Evolutionary conservation across 495 filamentous ascomycete genomes (phyloP), one percentile per base, ranked within the genome.

Genomic region (Melanomma pulvis-pyrius): DNA sequence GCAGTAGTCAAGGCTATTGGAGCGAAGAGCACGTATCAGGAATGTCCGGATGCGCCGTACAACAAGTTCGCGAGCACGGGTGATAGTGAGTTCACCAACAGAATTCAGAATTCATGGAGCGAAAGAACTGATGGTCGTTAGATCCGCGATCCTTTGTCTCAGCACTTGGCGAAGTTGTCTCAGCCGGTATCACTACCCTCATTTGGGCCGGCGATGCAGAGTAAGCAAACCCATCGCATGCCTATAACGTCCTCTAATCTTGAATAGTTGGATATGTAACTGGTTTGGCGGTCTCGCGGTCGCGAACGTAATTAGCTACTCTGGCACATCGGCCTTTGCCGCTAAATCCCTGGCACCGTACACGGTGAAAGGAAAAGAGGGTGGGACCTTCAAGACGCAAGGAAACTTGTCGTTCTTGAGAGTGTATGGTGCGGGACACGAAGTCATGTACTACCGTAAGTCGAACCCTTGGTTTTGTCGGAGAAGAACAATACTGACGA

Each of bases 181-280:
- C 78, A 47, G 75, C 79, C 1, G 82, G 82, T 2, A 74, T 87
- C 58, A 72, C 70, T 11, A 79, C 80, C 2, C 67, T 85, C 2
- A 72, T 86, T 44, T 85, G 82, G 84, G 83, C 83, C 8, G 84
- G 84, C 53, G 83, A 73, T 58, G 70, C 65, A 29, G 65, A 69
- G 53, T 71, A 54, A 44, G 62, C 26, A 7, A 12, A 25, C 13
- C 13, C 25, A 21, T 55, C 29, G 29, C 50, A 4, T n/a, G n/a
- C 30, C 30, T 34, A 34, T 34, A 44, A 15, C 32, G 11, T 48
- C 62, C 44, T 6, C 57, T 53, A 56, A 63, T 41, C 39, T 11
- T 2, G 3, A 25, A 83, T 11, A 83, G 86, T 69, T 85, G 77
- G 75, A 83, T 84, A 65, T 86, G 81, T 68, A 86, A 86, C 73